Conservation (phyloP, 23 red algal species). For the Chondrus crispus region DNA sequence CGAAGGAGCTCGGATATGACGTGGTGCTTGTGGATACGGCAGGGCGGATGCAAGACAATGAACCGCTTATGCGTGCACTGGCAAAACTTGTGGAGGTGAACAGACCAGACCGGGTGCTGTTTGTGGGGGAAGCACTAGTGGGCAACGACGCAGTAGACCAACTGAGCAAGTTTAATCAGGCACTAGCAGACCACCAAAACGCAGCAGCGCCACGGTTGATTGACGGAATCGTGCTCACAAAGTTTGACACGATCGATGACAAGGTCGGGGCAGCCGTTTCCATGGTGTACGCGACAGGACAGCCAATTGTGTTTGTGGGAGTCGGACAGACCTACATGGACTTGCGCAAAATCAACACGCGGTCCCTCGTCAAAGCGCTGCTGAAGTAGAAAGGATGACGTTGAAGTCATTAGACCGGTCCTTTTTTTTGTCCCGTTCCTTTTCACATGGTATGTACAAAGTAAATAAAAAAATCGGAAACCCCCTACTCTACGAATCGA, state of each 20-base stretch:
- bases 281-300: conserved; percentile 92
- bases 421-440: background rate
- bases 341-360: conserved; percentile 73
- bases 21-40: conserved; percentile 98
- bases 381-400: conserved; percentile 9
- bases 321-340: conserved; percentile 98
- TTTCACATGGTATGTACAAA: no score
- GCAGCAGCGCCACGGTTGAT: conserved; percentile 49
- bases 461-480: background rate
- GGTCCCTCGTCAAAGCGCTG: conserved; percentile 82
- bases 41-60: conserved; percentile 98
- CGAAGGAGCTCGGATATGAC: conserved; percentile 57
- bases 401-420: background rate
- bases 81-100: conserved; percentile 79
- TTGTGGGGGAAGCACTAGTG: conserved; percentile 97
- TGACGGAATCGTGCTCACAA: conserved; percentile 96
- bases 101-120: conserved; percentile 86
- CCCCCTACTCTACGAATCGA: no score
- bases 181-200: conserved; percentile 68
- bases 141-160: conserved; percentile 99
- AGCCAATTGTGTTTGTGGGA: conserved; percentile 97
- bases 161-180: conserved; percentile 79
- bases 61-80: conserved; percentile 93
- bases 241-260: conserved; percentile 95
- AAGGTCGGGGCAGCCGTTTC: conserved; percentile 97